A percentile compares a stretch with the other conserved stretches of the same genome.
These are phyloP conservation scores for Cercospora brassicicola DNA, from an alignment of 2,329 filamentous ascomycete species.

Conservation along the genomic window DNA sequence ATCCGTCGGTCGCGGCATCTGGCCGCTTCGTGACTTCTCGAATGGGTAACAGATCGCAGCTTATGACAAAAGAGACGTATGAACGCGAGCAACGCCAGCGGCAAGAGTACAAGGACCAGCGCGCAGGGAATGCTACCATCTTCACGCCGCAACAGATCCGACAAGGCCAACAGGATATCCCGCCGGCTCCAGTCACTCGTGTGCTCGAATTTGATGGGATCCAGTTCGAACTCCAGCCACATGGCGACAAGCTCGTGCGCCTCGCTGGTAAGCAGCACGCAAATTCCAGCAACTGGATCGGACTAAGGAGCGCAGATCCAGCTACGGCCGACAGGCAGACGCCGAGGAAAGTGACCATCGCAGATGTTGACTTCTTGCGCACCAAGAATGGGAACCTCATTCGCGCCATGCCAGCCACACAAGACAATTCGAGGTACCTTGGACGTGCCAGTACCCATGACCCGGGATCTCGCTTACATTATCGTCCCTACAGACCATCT, in stretches of 20 bases:
- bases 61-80: conserved; percentile 78
- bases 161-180: background rate
- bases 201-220: conserved; percentile 71
- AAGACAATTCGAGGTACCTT: conserved; percentile 6
- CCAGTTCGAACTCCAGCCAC: conserved; percentile 69
- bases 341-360: conserved; percentile 70
- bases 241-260: conserved; percentile 80
- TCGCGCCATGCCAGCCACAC: conserved; percentile 44
- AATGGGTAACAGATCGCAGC: conserved; percentile 70
- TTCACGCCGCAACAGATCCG: background rate
- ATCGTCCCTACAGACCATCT: conserved; percentile 17
- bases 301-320: conserved; percentile 29
- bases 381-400: conserved; percentile 88
- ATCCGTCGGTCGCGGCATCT: conserved; percentile 26
- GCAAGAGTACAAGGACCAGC: conserved; percentile 47
- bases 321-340: conserved; percentile 51
- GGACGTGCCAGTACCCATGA: background rate
- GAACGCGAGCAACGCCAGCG: conserved; percentile 65
- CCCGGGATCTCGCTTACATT: conserved; percentile 8
- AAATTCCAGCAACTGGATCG: background rate
- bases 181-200: conserved; percentile 40
- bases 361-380: conserved; percentile 77
- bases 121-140: background rate
- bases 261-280: conserved; percentile 61
- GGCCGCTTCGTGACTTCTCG: conserved; percentile 68